These are phyloP conservation scores for Yueomyces sinensis DNA, from an alignment of 805 yeast species.

Conservation along the genomic window DNA sequence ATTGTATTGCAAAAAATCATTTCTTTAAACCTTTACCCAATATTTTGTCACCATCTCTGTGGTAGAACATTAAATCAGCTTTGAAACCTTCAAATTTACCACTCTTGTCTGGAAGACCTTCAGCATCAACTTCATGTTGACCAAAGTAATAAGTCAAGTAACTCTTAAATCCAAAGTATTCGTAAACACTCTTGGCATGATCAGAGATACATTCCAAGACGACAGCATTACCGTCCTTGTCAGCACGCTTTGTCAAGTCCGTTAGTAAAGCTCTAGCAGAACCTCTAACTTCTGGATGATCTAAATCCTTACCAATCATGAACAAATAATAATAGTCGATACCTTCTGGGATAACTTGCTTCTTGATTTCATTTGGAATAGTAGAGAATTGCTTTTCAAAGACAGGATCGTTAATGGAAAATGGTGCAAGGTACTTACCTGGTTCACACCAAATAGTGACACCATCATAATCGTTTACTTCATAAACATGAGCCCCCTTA, in stretches of 20 bases:
- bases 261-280: constrained; percentile 22
- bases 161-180: constrained; percentile 23
- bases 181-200: constrained; percentile 22
- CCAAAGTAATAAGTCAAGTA: constrained; percentile 20
- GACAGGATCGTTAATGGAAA: constrained; percentile 14
- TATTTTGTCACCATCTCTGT: constrained; percentile 13
- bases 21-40: no score
- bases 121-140: constrained; percentile 18
- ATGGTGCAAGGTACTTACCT: constrained; percentile 12
- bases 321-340: constrained; percentile 21
- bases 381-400: constrained; percentile 21
- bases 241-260: constrained; percentile 19
- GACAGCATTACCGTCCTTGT: constrained; percentile 18
- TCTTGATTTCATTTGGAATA: constrained; percentile 10
- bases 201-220: constrained; percentile 24
- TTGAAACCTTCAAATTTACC: constrained; percentile 24
- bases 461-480: constrained; percentile 23
- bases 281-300: constrained; percentile 17
- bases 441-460: constrained; percentile 22
- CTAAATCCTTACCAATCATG: constrained; percentile 22
- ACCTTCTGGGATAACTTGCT: constrained; percentile 15
- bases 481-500: constrained; percentile 20
- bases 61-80: constrained; percentile 22
- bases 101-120: constrained; percentile 16
- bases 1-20: no score